Evolutionary conservation across 306 rosid species (phyloP).

Genomic region (Gleditsia sinensis): DNA sequence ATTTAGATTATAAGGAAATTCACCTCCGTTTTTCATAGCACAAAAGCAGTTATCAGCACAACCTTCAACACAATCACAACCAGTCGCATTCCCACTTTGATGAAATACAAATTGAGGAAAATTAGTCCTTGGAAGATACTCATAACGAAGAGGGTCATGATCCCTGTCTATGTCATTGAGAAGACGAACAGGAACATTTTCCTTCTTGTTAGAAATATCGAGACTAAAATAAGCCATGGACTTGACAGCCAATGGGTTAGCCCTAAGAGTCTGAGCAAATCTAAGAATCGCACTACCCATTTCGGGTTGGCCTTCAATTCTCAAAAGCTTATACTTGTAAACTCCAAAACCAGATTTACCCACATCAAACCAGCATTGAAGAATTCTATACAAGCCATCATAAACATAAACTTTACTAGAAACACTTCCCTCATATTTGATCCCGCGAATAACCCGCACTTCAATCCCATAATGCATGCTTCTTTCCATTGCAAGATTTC

Average conservation of each 20-base stretch:
- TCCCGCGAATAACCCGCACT: constrained; percentile 87
- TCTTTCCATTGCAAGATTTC: constrained; percentile 90
- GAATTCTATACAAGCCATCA: constrained; percentile 84
- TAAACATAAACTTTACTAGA: constrained; percentile 79
- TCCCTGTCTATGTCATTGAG: constrained; percentile 77
- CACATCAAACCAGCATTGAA: constrained; percentile 87
- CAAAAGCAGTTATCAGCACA: constrained; percentile 76
- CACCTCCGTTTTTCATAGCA: constrained; percentile 79
- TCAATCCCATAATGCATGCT: constrained; percentile 95
- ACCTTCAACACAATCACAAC: constrained; percentile 66
- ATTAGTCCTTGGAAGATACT: constrained; percentile 66
- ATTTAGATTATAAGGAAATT: constrained; percentile 62
- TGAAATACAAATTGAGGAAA: constrained; percentile 71
- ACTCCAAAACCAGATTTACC: constrained; percentile 97
- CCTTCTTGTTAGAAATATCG: constrained; percentile 66
- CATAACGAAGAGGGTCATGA: constrained; percentile 63
- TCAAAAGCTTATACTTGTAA: constrained; percentile 71
- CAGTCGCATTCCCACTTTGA: constrained; percentile 56
- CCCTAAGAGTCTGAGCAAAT: constrained; percentile 62
- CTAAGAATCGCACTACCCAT: constrained; percentile 79
- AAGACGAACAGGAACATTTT: constrained; percentile 57
- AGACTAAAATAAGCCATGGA: constrained; percentile 64
- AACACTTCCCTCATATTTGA: constrained; percentile 51
- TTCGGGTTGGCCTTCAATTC: constrained; percentile 84
- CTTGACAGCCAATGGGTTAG: constrained; percentile 50